Evolutionary conservation across 2,329 filamentous ascomycete species (phyloP).

Genomic region (Cercospora canescens): DNA sequence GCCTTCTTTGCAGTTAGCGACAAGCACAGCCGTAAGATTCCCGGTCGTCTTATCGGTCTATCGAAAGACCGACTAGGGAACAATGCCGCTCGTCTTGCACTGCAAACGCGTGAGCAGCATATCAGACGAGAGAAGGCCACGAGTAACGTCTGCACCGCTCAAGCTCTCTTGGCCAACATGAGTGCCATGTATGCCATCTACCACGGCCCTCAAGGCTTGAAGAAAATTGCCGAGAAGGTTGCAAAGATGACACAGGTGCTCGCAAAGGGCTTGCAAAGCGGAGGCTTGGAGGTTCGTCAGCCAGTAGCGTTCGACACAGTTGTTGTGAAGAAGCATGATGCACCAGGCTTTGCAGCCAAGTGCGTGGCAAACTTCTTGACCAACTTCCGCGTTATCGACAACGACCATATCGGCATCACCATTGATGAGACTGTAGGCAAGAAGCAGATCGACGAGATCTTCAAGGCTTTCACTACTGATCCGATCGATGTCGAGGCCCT

Average conservation of each 20-base stretch:
- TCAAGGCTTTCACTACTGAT: constrained; percentile 56
- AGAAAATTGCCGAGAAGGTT: constrained; percentile 76
- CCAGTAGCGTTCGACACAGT: constrained; percentile 73
- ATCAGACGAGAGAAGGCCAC: constrained; percentile 96
- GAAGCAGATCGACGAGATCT: constrained; percentile 57
- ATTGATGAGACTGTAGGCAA: constrained; percentile 71
- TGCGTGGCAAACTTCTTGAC: constrained; percentile 55
- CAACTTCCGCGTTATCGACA: constrained; percentile 64
- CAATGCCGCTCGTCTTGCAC: constrained; percentile 75
- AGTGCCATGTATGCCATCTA: constrained; percentile 92
- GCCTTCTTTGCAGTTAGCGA: constrained; percentile 93
- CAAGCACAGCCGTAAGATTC: constrained; percentile 91
- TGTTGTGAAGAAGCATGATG: constrained; percentile 56
- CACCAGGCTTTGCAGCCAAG: constrained; percentile 51
- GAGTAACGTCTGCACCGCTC: constrained; percentile 95
- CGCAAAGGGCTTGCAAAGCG: constrained; percentile 48
- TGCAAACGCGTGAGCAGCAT: constrained; percentile 94
- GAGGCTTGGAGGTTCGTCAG: constrained; percentile 51
- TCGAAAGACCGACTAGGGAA: constrained; percentile 87
- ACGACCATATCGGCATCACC: constrained; percentile 68
- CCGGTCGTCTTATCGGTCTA: constrained; percentile 83
- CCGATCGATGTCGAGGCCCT: constrained; percentile 37
- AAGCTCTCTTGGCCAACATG: constrained; percentile 94
- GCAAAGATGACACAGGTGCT: constrained; percentile 70
- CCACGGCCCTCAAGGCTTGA: constrained; percentile 82